Evolutionary conservation across 768 basidiomycete genomes (phyloP), one percentile per base, ranked within the genome.

Genomic region (Boletus sp.): DNA sequence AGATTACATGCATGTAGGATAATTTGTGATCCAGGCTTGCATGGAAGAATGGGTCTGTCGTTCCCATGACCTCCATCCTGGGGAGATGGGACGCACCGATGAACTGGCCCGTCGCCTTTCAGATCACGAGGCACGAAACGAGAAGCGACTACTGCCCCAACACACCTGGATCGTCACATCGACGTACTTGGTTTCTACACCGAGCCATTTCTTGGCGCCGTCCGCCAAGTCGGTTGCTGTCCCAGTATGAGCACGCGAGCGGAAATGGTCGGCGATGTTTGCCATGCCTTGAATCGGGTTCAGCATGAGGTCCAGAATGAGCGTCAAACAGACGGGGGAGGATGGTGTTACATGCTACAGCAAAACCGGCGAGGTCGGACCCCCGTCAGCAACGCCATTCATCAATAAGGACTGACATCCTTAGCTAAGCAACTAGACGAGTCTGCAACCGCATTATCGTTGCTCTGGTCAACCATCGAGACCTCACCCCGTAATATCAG

Each of bases 61-160:
- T 70, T 30, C 76, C 79, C 0, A 85, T 76, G 9, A 88, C 77
- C 58, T 88, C 87, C 79, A 87, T 81, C 75, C 77, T 84, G 0
- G 88, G 87, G 27, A 91, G 64, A 1, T 79, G 80, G 15, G 80
- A 80, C 6, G 88, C 88, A 4, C 85, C 83, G 44, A 90, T 87
- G 53, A 90, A 89, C 81, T 86, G 50, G 3, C 6, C 29, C 39
- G 17, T 35, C 7, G 10, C n/a, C 5, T 8, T 21, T 68, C 17
- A 65, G 52, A 42, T 25, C 30, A 21, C 30, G 23, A 25, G 9
- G 15, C 47, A 48, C 17, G 32, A 14, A 9, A 33, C 7, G 21
- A 42, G 10, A 34, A 40, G 46, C n/a, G 13, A 34, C 30, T 27
- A 33, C 51, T 21, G 32, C 25, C 5, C 10, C 29, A 2, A 47